Evolutionary conservation across 768 basidiomycete species (phyloP).

Genomic region (Collybiopsis luxurians): DNA sequence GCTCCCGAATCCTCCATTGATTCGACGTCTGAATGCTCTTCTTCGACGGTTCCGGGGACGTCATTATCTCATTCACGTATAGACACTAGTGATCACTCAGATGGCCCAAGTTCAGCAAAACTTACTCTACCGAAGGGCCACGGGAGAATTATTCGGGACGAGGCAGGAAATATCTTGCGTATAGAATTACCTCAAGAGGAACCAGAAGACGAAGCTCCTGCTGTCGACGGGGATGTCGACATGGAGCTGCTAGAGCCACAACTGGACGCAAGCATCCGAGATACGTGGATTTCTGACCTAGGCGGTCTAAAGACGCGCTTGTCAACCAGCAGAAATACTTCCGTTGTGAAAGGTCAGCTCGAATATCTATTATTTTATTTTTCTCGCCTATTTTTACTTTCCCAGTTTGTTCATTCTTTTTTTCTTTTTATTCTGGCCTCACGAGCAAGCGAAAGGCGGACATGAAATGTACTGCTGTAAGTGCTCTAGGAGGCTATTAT

Average conservation of each 20-base stretch:
- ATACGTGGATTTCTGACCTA: conserved; percentile 39
- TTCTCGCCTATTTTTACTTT: background rate
- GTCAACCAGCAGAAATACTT: conserved; percentile 17
- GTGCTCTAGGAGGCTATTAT: no score
- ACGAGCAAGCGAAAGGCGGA: background rate
- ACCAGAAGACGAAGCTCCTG: conserved; percentile 27
- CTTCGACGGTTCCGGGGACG: conserved; percentile 12
- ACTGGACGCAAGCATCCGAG: conserved; percentile 27
- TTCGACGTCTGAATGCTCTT: conserved; percentile 10
- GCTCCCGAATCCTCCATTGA: conserved; percentile 10
- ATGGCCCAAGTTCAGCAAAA: background rate
- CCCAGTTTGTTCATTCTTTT: background rate
- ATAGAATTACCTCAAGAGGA: conserved; percentile 64
- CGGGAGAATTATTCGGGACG: conserved; percentile 82
- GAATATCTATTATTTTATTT: conserved; percentile 7
- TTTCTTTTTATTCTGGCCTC: background rate
- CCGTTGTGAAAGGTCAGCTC: conserved; percentile 40
- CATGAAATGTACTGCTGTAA: no score
- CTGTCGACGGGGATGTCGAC: conserved; percentile 23
- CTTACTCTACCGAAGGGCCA: conserved; percentile 54
- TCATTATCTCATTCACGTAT: background rate
- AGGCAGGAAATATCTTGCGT: conserved; percentile 67
- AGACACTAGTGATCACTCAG: background rate
- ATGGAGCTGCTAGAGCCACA: conserved; percentile 41
- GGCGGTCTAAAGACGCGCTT: conserved; percentile 23